A percentile compares a stretch with the other conserved stretches of the same genome.
Conservation (phyloP, 2,329 filamentous ascomycete species). For the Trichoderma simmonsii region DNA sequence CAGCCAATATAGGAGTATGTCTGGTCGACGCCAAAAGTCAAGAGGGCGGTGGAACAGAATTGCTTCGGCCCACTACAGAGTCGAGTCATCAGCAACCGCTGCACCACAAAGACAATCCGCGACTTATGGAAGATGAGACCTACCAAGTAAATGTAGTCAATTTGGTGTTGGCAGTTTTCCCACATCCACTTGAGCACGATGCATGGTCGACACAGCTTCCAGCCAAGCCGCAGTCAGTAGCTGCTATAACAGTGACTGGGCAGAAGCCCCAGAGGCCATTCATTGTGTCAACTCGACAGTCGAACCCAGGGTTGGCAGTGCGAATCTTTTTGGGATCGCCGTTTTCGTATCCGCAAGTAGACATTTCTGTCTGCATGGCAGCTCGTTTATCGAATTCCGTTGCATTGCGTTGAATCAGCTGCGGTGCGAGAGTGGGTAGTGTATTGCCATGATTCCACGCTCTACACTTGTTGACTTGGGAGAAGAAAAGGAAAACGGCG, state of each 20-base stretch:
- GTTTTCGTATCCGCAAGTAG: slow-evolving; percentile 32
- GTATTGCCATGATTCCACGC: background rate
- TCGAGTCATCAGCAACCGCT: background rate
- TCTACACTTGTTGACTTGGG: background rate
- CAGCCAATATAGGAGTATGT: slow-evolving; percentile 38
- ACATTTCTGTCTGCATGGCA: slow-evolving; percentile 24
- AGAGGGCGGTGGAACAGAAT: slow-evolving; percentile 35
- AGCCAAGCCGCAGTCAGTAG: slow-evolving; percentile 38
- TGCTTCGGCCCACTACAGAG: slow-evolving; percentile 10
- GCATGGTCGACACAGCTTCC: slow-evolving; percentile 35
- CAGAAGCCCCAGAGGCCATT: slow-evolving; percentile 41
- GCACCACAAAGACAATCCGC: background rate
- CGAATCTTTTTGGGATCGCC: slow-evolving; percentile 31
- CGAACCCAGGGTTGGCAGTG: slow-evolving; percentile 33
- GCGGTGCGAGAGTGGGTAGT: background rate
- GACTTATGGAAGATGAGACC: background rate
- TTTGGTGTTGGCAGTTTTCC: slow-evolving; percentile 21
- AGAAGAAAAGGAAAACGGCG: background rate
- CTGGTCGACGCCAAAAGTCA: slow-evolving; percentile 32
- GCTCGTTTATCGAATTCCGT: background rate
- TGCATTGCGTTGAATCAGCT: background rate
- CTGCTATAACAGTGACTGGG: slow-evolving; percentile 33
- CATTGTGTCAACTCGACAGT: slow-evolving; percentile 35
- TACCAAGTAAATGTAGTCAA: slow-evolving; percentile 39
- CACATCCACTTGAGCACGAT: slow-evolving; percentile 35